Conservation (phyloP, 2,329 filamentous ascomycete species). For the Calcarisporium arbuscula region DNA sequence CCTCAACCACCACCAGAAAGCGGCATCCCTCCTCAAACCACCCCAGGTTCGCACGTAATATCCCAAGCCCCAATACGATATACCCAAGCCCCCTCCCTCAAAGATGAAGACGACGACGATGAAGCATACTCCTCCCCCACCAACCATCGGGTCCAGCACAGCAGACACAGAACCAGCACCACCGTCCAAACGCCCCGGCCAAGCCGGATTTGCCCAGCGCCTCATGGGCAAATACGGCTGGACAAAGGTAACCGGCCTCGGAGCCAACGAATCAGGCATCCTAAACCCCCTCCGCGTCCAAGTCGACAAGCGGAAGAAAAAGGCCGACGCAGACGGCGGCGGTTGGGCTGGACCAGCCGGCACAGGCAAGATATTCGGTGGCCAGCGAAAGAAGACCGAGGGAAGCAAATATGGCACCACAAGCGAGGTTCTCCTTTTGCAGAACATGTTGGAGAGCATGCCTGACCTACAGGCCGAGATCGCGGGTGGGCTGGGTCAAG, state of each 20-base stretch:
- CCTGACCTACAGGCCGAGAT: conserved; percentile 71
- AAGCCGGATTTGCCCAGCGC: conserved; percentile 78
- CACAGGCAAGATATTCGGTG: conserved; percentile 75
- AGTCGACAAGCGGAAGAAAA: conserved; percentile 79
- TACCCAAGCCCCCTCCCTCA: conserved; percentile 21
- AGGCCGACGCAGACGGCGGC: conserved; percentile 70
- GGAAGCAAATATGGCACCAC: conserved; percentile 59
- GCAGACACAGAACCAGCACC: conserved; percentile 32
- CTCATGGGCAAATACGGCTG: conserved; percentile 93
- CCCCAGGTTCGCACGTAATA: conserved; percentile 53
- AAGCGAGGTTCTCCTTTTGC: conserved; percentile 75
- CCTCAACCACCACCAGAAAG: conserved; percentile 19
- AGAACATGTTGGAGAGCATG: conserved; percentile 82
- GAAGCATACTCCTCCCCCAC: conserved; percentile 36
- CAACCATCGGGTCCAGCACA: conserved; percentile 40
- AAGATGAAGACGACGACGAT: conserved; percentile 30
- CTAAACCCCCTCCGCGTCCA: conserved; percentile 76
- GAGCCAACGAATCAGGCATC: conserved; percentile 76
- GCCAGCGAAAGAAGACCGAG: conserved; percentile 50
- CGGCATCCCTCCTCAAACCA: conserved; percentile 28
- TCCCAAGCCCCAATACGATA: conserved; percentile 76
- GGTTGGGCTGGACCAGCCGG: conserved; percentile 65
- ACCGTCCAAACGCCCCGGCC: conserved; percentile 65
- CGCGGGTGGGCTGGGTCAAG: conserved; percentile 70
- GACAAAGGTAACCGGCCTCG: conserved; percentile 81